These are phyloP conservation scores for Malania oleifera DNA, from an alignment of 164 flowering plant genomes.

Conservation along the genomic window DNA sequence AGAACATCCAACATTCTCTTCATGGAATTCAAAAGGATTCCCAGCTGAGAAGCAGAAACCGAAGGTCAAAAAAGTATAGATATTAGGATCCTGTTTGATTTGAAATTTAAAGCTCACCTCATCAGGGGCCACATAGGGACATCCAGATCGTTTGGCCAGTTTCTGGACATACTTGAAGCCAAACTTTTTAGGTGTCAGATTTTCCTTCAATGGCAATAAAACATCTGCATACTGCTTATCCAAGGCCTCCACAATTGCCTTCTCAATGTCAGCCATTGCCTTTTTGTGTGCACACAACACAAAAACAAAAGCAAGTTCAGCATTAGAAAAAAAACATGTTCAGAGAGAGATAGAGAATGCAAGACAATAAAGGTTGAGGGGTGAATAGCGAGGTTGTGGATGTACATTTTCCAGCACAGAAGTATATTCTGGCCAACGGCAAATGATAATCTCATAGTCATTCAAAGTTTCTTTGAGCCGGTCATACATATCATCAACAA, in stretches of 20 bases:
- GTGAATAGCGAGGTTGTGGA: background rate
- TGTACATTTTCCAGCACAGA: conserved; percentile 80
- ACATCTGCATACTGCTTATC: conserved; percentile 93
- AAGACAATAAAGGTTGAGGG: background rate
- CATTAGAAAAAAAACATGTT: too few species aligned
- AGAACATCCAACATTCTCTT: conserved; percentile 87
- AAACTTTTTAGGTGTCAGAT: conserved; percentile 63
- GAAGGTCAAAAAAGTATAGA: conserved; percentile 5
- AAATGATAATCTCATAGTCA: conserved; percentile 74
- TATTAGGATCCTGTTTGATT: background rate
- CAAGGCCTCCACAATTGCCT: conserved; percentile 81
- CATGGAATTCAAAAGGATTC: conserved; percentile 80
- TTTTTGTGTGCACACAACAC: conserved; percentile 18
- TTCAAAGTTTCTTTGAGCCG: conserved; percentile 70
- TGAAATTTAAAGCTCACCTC: conserved; percentile 45
- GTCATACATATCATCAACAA: conserved; percentile 90
- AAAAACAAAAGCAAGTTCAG: conserved; percentile 13
- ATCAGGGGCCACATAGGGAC: conserved; percentile 57
- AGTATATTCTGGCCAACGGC: conserved; percentile 96
- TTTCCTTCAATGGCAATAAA: conserved; percentile 80
- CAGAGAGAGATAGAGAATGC: too few species aligned
- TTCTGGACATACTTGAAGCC: conserved; percentile 90
- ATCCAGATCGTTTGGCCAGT: conserved; percentile 59
- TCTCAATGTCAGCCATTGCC: conserved; percentile 92
- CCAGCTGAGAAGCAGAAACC: conserved; percentile 54